phyloP scores from a whole-genome alignment of 495 filamentous ascomycete genomes.

The Penicillium argentinense region DNA sequence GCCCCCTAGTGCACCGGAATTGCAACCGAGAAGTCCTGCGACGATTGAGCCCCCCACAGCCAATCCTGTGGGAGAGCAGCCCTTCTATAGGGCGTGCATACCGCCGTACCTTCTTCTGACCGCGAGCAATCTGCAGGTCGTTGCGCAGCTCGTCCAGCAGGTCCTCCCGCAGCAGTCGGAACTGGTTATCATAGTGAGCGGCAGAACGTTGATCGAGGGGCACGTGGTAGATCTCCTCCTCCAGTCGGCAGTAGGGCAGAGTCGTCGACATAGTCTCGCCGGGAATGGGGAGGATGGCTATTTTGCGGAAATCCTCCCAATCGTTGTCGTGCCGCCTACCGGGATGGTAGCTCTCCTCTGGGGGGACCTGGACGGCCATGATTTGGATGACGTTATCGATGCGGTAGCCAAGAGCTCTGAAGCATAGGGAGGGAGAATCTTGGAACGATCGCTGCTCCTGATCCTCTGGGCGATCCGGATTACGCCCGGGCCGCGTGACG shows the following conservation, averaged over 20 bases:
- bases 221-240: constrained; percentile 33
- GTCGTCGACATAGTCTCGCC: constrained; percentile 64
- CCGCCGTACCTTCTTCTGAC: constrained; percentile 42
- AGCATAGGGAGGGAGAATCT: too few relatives aligned
- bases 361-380: too few relatives aligned
- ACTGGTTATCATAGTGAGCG: constrained; percentile 73
- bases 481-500: too few relatives aligned
- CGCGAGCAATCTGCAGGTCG: constrained; percentile 50
- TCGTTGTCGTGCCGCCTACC: constrained; percentile 85
- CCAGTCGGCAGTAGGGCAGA: constrained; percentile 57
- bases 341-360: too few relatives aligned
- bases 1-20: too few relatives aligned
- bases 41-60: too few relatives aligned
- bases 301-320: constrained; percentile 57
- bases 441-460: too few relatives aligned
- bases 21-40: too few relatives aligned
- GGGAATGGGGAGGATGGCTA: constrained; percentile 65
- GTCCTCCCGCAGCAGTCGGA: constrained; percentile 74
- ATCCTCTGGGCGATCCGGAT: too few relatives aligned
- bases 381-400: too few relatives aligned
- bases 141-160: constrained; percentile 67
- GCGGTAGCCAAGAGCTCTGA: too few relatives aligned
- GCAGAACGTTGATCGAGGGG: constrained; percentile 36
- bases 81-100: constrained; percentile 22
- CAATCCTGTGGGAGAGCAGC: too few relatives aligned